These are phyloP conservation scores for Massarina eburnea DNA, from an alignment of 2,329 filamentous ascomycete species.

Conservation along the genomic window DNA sequence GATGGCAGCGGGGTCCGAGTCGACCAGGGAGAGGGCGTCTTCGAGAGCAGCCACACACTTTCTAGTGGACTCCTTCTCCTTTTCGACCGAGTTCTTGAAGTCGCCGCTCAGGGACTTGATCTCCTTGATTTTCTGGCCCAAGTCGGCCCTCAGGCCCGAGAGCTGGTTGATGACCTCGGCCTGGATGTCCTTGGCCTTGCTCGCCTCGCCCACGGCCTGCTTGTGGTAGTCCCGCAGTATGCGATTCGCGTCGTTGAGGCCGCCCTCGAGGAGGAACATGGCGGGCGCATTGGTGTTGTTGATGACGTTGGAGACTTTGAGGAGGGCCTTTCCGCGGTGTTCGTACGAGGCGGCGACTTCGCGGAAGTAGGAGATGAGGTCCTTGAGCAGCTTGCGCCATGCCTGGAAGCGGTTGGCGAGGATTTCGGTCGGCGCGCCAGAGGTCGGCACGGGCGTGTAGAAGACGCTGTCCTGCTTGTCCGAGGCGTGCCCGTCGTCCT, in stretches of 20 bases:
- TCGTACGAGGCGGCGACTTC: constrained; percentile 92
- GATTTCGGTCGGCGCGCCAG: constrained; percentile 82
- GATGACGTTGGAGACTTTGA: constrained; percentile 81
- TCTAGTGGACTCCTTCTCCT: constrained; percentile 84
- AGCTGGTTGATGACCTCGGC: constrained; percentile 87
- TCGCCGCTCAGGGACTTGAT: constrained; percentile 92
- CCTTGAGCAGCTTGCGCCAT: constrained; percentile 94
- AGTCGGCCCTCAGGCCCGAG: constrained; percentile 80
- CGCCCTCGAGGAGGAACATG: constrained; percentile 75
- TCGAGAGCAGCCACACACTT: constrained; percentile 79
- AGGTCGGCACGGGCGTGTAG: constrained; percentile 84
- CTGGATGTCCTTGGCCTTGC: constrained; percentile 88
- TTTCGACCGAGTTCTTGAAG: constrained; percentile 95
- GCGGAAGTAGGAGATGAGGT: constrained; percentile 89
- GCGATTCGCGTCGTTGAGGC: constrained; percentile 83
- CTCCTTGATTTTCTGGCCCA: constrained; percentile 97
- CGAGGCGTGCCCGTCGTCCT: constrained; percentile 66
- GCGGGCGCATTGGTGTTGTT: constrained; percentile 77
- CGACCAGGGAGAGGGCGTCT: constrained; percentile 76
- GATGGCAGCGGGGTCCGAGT: constrained; percentile 72
- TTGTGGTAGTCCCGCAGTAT: constrained; percentile 83
- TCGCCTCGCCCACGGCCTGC: constrained; percentile 74
- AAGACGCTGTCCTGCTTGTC: constrained; percentile 81
- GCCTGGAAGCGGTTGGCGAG: constrained; percentile 88
- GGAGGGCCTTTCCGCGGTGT: constrained; percentile 74